Conservation (phyloP, 768 basidiomycete species). For the Harrya chromipes region DNA sequence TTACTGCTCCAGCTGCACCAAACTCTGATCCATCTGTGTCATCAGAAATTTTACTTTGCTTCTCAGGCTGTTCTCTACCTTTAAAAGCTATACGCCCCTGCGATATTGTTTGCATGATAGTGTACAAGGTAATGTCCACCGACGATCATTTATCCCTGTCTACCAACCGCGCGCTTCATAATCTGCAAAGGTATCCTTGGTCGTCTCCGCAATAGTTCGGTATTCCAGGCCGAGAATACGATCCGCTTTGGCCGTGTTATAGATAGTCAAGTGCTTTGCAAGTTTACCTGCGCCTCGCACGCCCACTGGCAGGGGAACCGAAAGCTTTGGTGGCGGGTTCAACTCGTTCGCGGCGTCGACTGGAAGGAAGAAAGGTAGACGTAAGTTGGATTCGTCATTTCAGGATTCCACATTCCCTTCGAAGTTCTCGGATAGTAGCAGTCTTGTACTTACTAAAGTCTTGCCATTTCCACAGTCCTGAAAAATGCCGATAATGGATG, state of each 20-base stretch:
- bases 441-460: constrained; percentile 24
- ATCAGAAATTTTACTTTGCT: too few species aligned
- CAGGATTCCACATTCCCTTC: too few species aligned
- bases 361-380: constrained; percentile 2
- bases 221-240: constrained; percentile 43
- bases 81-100: too few species aligned
- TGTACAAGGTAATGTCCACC: too few species aligned
- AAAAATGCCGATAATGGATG: not conserved
- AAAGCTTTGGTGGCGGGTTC: constrained; percentile 29
- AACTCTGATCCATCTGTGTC: too few species aligned
- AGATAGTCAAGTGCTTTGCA: constrained; percentile 26
- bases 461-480: constrained; percentile 31
- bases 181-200: constrained; percentile 41
- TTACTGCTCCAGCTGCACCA: too few species aligned
- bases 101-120: too few species aligned
- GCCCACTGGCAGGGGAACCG: constrained; percentile 32
- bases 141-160: not conserved
- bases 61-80: too few species aligned
- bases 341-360: constrained; percentile 39
- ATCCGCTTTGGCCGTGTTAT: constrained; percentile 36
- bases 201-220: constrained; percentile 37
- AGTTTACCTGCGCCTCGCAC: constrained; percentile 32
- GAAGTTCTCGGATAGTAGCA: not conserved
- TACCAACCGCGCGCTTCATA: constrained; percentile 45
- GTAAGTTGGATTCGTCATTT: too few species aligned